A percentile compares a stretch with the other conserved stretches of the same genome.
Evolutionary conservation across 2,329 filamentous ascomycete genomes (phyloP).

Genomic region (Aspergillus sergii): DNA sequence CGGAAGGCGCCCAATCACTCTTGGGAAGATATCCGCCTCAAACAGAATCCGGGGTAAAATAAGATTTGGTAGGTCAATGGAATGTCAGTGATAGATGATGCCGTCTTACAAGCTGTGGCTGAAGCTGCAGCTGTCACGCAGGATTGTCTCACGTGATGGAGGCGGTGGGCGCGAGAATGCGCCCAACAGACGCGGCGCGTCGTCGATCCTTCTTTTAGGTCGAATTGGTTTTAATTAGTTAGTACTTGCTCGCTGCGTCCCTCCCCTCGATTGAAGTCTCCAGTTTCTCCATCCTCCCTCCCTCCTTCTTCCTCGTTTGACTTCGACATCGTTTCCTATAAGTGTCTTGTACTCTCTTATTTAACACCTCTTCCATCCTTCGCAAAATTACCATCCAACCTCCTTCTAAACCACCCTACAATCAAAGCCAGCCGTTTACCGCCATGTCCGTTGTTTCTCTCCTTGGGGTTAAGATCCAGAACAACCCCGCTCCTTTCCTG

Average conservation of each 20-base stretch:
- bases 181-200: constrained; percentile 30
- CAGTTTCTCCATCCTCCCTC: constrained; percentile 3
- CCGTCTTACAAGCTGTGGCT: constrained; percentile 15
- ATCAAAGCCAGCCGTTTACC: constrained; percentile 21
- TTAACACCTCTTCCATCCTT: constrained; percentile 4
- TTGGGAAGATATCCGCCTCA: not conserved
- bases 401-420: not conserved
- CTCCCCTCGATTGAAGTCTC: constrained; percentile 15
- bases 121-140: constrained; percentile 27
- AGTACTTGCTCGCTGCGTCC: constrained; percentile 13
- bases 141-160: constrained; percentile 30
- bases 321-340: not conserved
- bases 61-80: constrained; percentile 11
- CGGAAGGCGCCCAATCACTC: not conserved
- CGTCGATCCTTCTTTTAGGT: constrained; percentile 19
- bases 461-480: constrained; percentile 90
- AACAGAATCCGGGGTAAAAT: not conserved
- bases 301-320: constrained; percentile 1
- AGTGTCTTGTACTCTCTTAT: constrained; percentile 15
- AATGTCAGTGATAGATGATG: constrained; percentile 10
- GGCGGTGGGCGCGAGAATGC: constrained; percentile 35
- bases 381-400: not conserved
- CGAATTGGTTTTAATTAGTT: constrained; percentile 23
- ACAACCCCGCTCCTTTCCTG: constrained; percentile 94
- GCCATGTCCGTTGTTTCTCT: constrained; percentile 95